phyloP scores from a whole-genome alignment of 2,329 filamentous ascomycete genomes.

The Cladorrhinum sp. region DNA sequence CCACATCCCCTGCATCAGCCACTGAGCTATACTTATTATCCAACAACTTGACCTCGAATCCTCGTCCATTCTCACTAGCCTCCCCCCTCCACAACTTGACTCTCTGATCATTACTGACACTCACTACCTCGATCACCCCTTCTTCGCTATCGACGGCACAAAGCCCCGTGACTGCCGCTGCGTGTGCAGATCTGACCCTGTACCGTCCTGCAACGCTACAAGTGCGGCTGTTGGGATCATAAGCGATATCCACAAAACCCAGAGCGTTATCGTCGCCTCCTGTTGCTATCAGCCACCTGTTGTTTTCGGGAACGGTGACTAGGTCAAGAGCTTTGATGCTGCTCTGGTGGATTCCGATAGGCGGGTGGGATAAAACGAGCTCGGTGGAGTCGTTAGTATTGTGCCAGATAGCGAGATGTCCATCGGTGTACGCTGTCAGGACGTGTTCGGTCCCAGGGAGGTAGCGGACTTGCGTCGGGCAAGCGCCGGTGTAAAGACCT shows the following conservation, averaged over 20 bases:
- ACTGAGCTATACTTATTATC: constrained; percentile 56
- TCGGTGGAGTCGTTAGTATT: constrained; percentile 11
- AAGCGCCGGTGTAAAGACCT: constrained; percentile 67
- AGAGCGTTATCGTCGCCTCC: constrained; percentile 89
- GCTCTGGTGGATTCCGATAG: constrained; percentile 68
- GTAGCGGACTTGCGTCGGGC: constrained; percentile 64
- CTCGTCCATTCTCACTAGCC: neutral
- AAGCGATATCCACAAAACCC: constrained; percentile 48
- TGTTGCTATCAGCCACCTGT: constrained; percentile 56
- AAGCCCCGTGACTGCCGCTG: constrained; percentile 66
- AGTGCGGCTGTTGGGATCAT: constrained; percentile 23
- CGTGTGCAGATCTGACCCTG: constrained; percentile 58
- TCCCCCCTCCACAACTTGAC: constrained; percentile 52
- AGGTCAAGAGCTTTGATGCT: constrained; percentile 67
- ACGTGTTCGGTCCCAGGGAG: constrained; percentile 37
- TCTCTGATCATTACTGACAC: constrained; percentile 59
- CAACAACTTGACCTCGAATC: constrained; percentile 38
- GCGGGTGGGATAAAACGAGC: constrained; percentile 27
- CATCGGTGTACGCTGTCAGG: constrained; percentile 78
- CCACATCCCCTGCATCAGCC: constrained; percentile 56
- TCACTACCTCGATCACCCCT: constrained; percentile 35
- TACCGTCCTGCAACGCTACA: constrained; percentile 28
- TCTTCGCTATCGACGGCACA: constrained; percentile 32
- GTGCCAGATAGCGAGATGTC: constrained; percentile 62
- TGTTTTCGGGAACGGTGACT: neutral